Evolutionary conservation across 305 asterid genomes (phyloP).

Genomic region (Fraxinus floribunda): DNA sequence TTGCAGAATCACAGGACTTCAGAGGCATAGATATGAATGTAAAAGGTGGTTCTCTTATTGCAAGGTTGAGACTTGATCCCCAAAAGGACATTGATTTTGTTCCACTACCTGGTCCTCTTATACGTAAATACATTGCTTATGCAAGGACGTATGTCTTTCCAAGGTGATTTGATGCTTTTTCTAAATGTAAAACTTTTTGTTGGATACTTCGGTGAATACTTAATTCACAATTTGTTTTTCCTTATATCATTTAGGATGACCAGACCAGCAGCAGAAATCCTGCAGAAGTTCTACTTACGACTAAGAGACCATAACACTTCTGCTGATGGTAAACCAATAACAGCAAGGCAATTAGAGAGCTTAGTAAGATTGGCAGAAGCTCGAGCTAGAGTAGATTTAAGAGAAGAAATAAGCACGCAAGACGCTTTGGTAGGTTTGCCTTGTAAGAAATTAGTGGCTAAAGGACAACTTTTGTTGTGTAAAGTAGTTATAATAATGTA

Average conservation of each 20-base stretch:
- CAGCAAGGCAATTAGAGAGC: constrained; percentile 97
- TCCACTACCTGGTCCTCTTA: constrained; percentile 91
- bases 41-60: constrained; percentile 58
- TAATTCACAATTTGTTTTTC: constrained; percentile 25
- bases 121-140: constrained; percentile 92
- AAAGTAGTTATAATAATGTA: constrained; percentile 9
- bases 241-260: constrained; percentile 62
- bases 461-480: constrained; percentile 9
- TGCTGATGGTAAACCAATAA: constrained; percentile 92
- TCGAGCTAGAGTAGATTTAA: constrained; percentile 90
- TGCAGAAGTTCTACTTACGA: constrained; percentile 84
- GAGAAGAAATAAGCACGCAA: constrained; percentile 81
- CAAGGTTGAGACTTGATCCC: constrained; percentile 81
- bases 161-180: constrained; percentile 50
- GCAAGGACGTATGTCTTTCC: constrained; percentile 85
- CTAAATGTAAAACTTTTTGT: not conserved
- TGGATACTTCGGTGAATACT: constrained; percentile 17
- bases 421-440: constrained; percentile 76
- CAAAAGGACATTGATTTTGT: constrained; percentile 70
- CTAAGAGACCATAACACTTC: constrained; percentile 77
- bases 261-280: constrained; percentile 87
- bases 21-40: constrained; percentile 45
- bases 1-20: constrained; percentile 54
- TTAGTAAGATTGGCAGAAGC: constrained; percentile 94
- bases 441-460: constrained; percentile 16